Base-by-base conservation (phyloP, 108 stramenopile genomes). In the Cyclostephanos invisitatus region DNA sequence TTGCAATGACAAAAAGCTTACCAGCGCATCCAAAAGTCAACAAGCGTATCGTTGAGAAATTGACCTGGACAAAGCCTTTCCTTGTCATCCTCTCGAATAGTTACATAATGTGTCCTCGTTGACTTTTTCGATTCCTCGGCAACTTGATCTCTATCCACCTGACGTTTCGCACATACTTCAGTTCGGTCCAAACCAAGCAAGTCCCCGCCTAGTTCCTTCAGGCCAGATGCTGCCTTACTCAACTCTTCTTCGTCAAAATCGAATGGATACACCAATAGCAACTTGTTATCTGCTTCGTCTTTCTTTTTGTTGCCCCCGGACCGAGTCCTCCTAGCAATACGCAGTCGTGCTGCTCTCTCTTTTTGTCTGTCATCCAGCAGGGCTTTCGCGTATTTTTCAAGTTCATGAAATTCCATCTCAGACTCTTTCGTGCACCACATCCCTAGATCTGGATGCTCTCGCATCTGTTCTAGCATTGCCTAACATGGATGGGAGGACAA, bases 11-110 rank as follows among this genome's bases (percentile, higher is more conserved):
- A 36, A 12, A 18, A 64, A 7, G 47, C 89, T 79, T 75, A 90
- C 94, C 94, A 95, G 62, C 83, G 80, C 89, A 96, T 91, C 88
- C 88, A 94, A 74, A 96, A 87, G 72, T 96, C 93, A 66, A 96
- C 86, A 32, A 96, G 73, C 2, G 89, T 82, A 76, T 96, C 96
- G 61, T 96, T 96, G 60, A 96, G 81, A 62, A 89, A 94, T 58
- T 91, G 85, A 5, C 72, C 78, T 17, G 89, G 88, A 12, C 69
- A 59, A 7, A 92, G 82, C 32, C 87, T 44, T 15, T 84, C 83
- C 29, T 72, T 82, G 54, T 94, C 93, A 42, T 85, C 83, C 17
- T 83, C 80, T 20, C 82, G 73, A 56, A 93, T 84, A 17, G 85
- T 87, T 46, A 88, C 65, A 57, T 80, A 80, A 58, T 91, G 87